phyloP scores from a whole-genome alignment of 1,139 yeast species.

The Lodderomyces metapsilosis region DNA sequence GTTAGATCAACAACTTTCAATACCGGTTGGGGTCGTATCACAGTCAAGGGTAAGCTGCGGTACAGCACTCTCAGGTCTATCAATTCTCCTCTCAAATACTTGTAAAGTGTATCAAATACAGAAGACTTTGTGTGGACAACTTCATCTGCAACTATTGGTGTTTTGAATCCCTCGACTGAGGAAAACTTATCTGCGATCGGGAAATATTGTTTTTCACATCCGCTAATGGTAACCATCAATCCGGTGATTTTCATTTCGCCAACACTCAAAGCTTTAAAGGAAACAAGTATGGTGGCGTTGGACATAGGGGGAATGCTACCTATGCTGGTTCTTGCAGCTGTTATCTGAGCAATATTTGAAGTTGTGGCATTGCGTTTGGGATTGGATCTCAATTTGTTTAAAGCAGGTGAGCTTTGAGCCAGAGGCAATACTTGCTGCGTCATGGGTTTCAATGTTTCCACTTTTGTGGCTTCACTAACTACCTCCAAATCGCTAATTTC shows the following conservation, averaged over 20 bases:
- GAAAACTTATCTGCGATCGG: constrained; percentile 22
- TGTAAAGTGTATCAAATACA: background rate
- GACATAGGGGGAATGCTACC: constrained; percentile 16
- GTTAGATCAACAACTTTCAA: constrained; percentile 53
- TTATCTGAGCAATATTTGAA: background rate
- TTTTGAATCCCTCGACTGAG: constrained; percentile 9
- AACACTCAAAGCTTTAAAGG: constrained; percentile 33
- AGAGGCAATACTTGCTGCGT: constrained; percentile 12
- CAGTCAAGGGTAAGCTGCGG: constrained; percentile 28
- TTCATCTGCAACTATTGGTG: too few relatives aligned
- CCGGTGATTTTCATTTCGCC: constrained; percentile 36
- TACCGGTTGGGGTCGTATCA: constrained; percentile 67
- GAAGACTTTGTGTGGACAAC: background rate
- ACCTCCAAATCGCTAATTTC: constrained; percentile 56
- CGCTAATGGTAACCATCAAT: constrained; percentile 27
- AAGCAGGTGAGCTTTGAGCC: background rate
- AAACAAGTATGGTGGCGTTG: constrained; percentile 30
- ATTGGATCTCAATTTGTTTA: background rate
- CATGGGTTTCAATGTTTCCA: constrained; percentile 27
- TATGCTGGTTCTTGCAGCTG: background rate
- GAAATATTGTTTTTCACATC: constrained; percentile 32
- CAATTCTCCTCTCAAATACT: background rate
- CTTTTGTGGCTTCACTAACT: constrained; percentile 29
- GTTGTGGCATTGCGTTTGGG: constrained; percentile 2
- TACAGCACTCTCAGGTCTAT: background rate